phyloP scores from a whole-genome alignment of 2,329 filamentous ascomycete species.

The Hymenoscyphus fructigenus region DNA sequence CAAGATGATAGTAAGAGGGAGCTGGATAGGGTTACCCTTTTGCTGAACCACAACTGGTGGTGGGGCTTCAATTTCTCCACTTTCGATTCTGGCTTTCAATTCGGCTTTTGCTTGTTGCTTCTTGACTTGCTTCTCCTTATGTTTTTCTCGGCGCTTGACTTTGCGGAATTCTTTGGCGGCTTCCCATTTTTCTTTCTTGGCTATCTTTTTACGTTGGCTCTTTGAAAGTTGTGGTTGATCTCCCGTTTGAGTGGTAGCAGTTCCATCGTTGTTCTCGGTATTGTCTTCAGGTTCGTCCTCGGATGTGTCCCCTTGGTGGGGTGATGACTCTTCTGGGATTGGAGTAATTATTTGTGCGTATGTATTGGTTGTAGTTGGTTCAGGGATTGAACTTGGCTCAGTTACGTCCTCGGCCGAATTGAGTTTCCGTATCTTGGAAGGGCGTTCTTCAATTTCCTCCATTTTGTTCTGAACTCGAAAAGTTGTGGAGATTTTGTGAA shows the following conservation, averaged over 20 bases:
- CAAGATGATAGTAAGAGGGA: slow-evolving; percentile 78
- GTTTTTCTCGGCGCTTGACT: slow-evolving; percentile 51
- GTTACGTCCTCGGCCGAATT: slow-evolving; percentile 14
- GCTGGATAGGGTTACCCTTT: slow-evolving; percentile 45
- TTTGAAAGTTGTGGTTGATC: slow-evolving; percentile 64
- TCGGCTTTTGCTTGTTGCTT: slow-evolving; percentile 47
- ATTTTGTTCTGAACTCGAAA: slow-evolving; percentile 19
- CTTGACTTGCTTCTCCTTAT: slow-evolving; percentile 49
- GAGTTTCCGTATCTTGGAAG: slow-evolving; percentile 34
- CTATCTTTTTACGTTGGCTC: slow-evolving; percentile 78
- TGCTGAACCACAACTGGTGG: slow-evolving; percentile 8
- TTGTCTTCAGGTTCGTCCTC: slow-evolving; percentile 10
- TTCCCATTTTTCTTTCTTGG: slow-evolving; percentile 73
- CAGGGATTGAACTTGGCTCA: background rate
- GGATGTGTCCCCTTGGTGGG: background rate
- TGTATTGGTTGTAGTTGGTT: background rate
- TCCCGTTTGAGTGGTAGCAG: background rate
- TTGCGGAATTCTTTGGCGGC: slow-evolving; percentile 62
- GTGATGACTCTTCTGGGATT: slow-evolving; percentile 7
- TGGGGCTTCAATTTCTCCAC: slow-evolving; percentile 28
- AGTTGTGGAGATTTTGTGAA: slow-evolving; percentile 5
- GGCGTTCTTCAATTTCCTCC: slow-evolving; percentile 33
- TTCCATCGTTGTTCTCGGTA: background rate
- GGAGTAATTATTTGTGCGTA: background rate
- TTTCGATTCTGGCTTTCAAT: slow-evolving; percentile 43